Conservation (phyloP, 352 stramenopile species). For the Pythium aphanidermatum region DNA sequence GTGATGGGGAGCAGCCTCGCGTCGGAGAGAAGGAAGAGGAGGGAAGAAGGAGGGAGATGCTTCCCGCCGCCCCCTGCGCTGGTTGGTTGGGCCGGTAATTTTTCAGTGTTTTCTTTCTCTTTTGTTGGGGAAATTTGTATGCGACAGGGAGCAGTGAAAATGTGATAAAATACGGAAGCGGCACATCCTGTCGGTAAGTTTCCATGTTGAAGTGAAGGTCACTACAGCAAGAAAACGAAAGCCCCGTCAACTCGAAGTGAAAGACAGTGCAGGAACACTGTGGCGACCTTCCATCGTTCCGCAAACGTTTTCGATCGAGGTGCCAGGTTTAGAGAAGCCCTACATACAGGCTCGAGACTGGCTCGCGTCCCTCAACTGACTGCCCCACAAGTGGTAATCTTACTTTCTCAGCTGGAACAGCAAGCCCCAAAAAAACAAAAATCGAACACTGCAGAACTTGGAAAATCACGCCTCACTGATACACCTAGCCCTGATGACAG, state of each 20-base stretch:
- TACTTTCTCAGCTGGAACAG: neutral
- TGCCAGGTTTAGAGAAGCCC: no score
- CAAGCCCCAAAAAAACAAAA: conserved; percentile 4
- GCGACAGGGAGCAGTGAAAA: no score
- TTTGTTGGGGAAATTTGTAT: conserved; percentile 2
- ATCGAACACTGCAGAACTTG: no score
- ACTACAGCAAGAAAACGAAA: neutral
- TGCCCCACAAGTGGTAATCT: neutral
- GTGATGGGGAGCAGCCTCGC: conserved; percentile 8
- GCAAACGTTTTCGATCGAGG: no score
- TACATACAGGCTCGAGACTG: neutral
- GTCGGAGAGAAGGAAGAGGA: conserved; percentile 8
- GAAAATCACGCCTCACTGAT: conserved; percentile 2
- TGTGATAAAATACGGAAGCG: conserved; percentile 24
- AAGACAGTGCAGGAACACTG: conserved; percentile 3
- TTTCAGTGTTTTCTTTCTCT: conserved; percentile 11
- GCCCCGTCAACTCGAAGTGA: conserved; percentile 21
- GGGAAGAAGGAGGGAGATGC: conserved; percentile 18
- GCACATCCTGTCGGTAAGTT: conserved; percentile 8
- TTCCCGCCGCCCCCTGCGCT: no score
- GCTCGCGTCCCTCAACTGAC: conserved; percentile 5
- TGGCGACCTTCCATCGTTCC: conserved; percentile 16
- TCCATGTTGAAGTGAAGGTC: conserved; percentile 23
- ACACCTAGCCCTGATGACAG: conserved; percentile 10
- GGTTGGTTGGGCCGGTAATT: no score